phyloP scores from a whole-genome alignment of 768 basidiomycete species.

The Galerina sulciceps region DNA sequence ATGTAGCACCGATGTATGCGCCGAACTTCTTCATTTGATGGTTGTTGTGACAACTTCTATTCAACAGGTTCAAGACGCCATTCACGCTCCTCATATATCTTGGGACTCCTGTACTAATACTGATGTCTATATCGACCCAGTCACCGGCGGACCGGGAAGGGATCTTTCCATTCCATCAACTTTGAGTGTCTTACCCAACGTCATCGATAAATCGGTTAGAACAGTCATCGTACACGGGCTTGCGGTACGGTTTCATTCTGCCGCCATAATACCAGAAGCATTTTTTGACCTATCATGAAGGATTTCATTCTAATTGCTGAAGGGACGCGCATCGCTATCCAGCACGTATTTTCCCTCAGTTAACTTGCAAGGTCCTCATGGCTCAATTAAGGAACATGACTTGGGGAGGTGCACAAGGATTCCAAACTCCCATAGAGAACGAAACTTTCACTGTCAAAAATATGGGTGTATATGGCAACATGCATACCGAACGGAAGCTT shows the following conservation, averaged over 20 bases:
- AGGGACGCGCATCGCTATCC: constrained; percentile 59
- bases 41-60: constrained; percentile 40
- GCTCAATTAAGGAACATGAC: constrained; percentile 39
- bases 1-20: constrained; percentile 16
- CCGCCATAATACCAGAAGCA: not conserved
- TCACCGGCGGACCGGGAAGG: constrained; percentile 35
- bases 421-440: constrained; percentile 62
- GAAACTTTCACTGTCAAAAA: constrained; percentile 68
- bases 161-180: constrained; percentile 64
- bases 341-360: constrained; percentile 26
- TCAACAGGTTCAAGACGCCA: constrained; percentile 46
- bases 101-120: constrained; percentile 60
- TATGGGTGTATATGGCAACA: constrained; percentile 63
- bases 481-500: constrained; percentile 66
- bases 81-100: constrained; percentile 67
- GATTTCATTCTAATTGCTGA: constrained; percentile 47
- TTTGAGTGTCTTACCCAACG: constrained; percentile 66
- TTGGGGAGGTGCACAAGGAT: constrained; percentile 68
- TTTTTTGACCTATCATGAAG: constrained; percentile 16
- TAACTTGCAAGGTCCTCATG: not conserved
- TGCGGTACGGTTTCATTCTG: constrained; percentile 43
- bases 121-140: constrained; percentile 55
- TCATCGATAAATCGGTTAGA: constrained; percentile 70
- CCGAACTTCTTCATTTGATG: not conserved
- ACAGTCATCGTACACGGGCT: constrained; percentile 71